Evolutionary conservation across 2,329 filamentous ascomycete species (phyloP).

Genomic region (Grosmannia huntii): DNA sequence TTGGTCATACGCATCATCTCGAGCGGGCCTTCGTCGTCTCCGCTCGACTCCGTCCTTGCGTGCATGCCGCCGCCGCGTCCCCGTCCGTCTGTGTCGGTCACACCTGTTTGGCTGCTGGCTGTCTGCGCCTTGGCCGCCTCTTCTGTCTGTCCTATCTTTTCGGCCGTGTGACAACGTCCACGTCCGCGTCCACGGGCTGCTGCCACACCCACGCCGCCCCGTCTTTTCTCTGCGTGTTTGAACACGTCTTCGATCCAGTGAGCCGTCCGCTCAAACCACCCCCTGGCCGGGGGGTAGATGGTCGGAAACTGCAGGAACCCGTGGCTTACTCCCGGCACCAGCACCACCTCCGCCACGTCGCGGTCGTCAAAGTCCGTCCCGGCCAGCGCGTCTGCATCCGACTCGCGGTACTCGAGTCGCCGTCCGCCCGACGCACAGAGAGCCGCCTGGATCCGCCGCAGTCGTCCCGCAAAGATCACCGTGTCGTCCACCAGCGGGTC

Average conservation of each 20-base stretch:
- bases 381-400: conserved; percentile 27
- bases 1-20: conserved; percentile 63
- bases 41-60: conserved; percentile 48
- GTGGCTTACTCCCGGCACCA: conserved; percentile 83
- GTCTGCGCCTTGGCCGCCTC: not conserved
- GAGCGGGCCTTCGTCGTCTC: conserved; percentile 67
- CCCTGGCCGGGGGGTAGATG: conserved; percentile 83
- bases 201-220: conserved; percentile 15
- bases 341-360: conserved; percentile 65
- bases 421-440: conserved; percentile 36
- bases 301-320: conserved; percentile 87
- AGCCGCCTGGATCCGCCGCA: conserved; percentile 65
- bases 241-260: conserved; percentile 77
- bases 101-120: too few relatives aligned
- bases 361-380: conserved; percentile 49
- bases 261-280: conserved; percentile 66
- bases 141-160: not conserved
- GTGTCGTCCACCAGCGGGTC: conserved; percentile 96
- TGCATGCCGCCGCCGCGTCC: not conserved
- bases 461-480: conserved; percentile 80
- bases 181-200: not conserved
- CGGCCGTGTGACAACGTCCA: not conserved
- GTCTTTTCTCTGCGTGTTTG: conserved; percentile 30
- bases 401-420: conserved; percentile 34
- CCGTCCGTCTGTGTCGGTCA: not conserved